Base-by-base conservation (phyloP, 1,139 yeast genomes). In the Candida gigantensis region DNA sequence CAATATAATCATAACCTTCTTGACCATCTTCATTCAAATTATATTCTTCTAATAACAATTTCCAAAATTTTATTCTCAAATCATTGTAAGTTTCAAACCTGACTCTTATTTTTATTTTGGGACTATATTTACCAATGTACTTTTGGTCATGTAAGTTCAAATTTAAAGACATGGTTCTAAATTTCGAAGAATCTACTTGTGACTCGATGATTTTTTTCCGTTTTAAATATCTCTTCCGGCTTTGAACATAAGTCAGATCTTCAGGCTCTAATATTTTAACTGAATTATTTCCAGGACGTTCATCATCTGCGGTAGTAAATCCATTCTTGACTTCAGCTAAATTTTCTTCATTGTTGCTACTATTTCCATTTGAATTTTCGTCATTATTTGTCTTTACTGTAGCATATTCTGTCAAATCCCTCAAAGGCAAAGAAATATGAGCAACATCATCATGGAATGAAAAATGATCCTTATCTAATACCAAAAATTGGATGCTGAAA, bases 381-480 rank as follows among this genome's bases (percentile, higher is more conserved):
- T 27, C 32, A 11, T 21, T 21, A 4, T 13, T n/a, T 12, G 37
- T 34, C 32, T 18, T 37, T 7, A 38, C 44, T 1, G 51, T 44
- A 4, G 51, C 48, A 30, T 37, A 34, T 9, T 48, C 51, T 7
- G 72, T 60, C 20, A 82, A 55, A 20, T 80, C 81, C 8, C 59
- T 50, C 36, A 84, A 60, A 0, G 79, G 70, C 15, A 87, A 55
- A 8, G 77, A 64, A 3, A 79, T 77, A 28, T 68, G 68, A 2
- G 95, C 96, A 5, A 92, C 88, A 36, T 80, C 75, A 51, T 90
- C 97, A 55, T 92, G 89, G 45, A 76, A 79, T 0, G 96, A 81
- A 42, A 90, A 74, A 28, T 80, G 75, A 55, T 92, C 98, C 47
- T 83, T 86, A 57, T 92, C 98, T 54, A 88, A 65, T 2, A 92